Evolutionary conservation across 2,329 filamentous ascomycete species (phyloP).

Genomic region (Fusarium annulatum): DNA sequence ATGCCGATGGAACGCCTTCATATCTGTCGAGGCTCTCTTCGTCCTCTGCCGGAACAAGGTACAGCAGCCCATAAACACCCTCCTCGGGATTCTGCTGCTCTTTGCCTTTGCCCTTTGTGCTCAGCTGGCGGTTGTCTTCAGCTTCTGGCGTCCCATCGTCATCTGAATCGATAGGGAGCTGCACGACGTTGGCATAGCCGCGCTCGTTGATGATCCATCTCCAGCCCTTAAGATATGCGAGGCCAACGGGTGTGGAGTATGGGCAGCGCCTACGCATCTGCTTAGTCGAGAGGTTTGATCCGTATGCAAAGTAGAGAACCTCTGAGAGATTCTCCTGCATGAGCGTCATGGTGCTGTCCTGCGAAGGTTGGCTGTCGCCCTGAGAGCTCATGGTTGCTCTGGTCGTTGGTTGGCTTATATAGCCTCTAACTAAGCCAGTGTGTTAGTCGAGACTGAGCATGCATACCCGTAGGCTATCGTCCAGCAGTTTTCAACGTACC

Average conservation of each 20-base stretch:
- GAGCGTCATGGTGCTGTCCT: conserved; percentile 51
- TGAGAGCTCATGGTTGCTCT: conserved; percentile 43
- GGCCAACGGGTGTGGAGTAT: conserved; percentile 63
- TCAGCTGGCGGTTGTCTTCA: neutral
- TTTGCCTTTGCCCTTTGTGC: conserved; percentile 17
- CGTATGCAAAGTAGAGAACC: conserved; percentile 75
- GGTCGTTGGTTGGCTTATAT: neutral
- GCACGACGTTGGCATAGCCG: conserved; percentile 76
- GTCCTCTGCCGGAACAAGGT: conserved; percentile 61
- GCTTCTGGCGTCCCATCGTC: conserved; percentile 11
- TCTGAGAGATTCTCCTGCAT: conserved; percentile 51
- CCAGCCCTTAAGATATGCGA: conserved; percentile 67
- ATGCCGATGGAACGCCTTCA: conserved; percentile 73
- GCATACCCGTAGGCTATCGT: neutral
- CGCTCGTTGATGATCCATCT: conserved; percentile 74
- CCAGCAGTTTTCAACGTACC: neutral
- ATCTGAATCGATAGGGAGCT: conserved; percentile 27
- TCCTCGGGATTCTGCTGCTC: conserved; percentile 27
- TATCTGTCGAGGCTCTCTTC: conserved; percentile 64
- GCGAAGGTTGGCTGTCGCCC: conserved; percentile 49
- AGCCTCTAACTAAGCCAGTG: neutral
- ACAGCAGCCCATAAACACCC: conserved; percentile 69
- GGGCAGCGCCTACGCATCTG: conserved; percentile 75
- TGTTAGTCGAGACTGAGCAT: neutral
- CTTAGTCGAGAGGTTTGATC: conserved; percentile 73